These are phyloP conservation scores for Leccinum solheimii DNA, from an alignment of 1,284 basidiomycete species.

Conservation along the genomic window DNA sequence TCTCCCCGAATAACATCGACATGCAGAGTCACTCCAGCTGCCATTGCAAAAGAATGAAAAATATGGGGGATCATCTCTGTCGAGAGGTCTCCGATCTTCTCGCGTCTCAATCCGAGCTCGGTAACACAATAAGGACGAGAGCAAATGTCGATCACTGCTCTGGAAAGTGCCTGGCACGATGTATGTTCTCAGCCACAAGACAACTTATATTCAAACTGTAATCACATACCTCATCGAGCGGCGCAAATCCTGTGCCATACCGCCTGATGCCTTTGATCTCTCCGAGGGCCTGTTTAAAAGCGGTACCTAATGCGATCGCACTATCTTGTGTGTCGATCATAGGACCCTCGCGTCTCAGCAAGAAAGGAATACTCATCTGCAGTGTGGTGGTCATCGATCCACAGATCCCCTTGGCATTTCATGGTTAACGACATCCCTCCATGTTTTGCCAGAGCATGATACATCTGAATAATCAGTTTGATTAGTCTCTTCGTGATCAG, in stretches of 20 bases:
- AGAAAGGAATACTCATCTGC: slow-evolving; percentile 70
- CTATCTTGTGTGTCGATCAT: slow-evolving; percentile 71
- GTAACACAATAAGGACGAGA: slow-evolving; percentile 95
- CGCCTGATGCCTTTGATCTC: slow-evolving; percentile 93
- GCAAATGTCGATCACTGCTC: slow-evolving; percentile 98
- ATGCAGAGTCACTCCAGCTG: slow-evolving; percentile 89
- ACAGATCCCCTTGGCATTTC: slow-evolving; percentile 92
- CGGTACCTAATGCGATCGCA: slow-evolving; percentile 89
- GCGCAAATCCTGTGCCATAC: slow-evolving; percentile 96
- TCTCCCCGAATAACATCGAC: slow-evolving; percentile 92
- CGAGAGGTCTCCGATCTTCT: slow-evolving; percentile 96
- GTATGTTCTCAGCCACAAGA: slow-evolving; percentile 1
- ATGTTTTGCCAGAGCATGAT: slow-evolving; percentile 92
- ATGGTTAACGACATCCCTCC: slow-evolving; percentile 88
- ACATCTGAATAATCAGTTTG: slow-evolving; percentile 68
- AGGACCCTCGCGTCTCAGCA: slow-evolving; percentile 16
- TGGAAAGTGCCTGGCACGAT: slow-evolving; percentile 73
- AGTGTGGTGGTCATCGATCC: slow-evolving; percentile 99
- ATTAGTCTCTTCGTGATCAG: slow-evolving; percentile 4
- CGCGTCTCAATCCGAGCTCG: slow-evolving; percentile 86
- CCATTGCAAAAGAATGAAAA: slow-evolving; percentile 91
- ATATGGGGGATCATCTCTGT: slow-evolving; percentile 98
- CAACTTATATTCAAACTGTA: slow-evolving; percentile 7
- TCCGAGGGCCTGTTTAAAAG: slow-evolving; percentile 95
- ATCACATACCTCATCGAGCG: slow-evolving; percentile 85